These are phyloP conservation scores for Aspergillus versicolor DNA, from an alignment of 2,329 filamentous ascomycete species.

Conservation along the genomic window DNA sequence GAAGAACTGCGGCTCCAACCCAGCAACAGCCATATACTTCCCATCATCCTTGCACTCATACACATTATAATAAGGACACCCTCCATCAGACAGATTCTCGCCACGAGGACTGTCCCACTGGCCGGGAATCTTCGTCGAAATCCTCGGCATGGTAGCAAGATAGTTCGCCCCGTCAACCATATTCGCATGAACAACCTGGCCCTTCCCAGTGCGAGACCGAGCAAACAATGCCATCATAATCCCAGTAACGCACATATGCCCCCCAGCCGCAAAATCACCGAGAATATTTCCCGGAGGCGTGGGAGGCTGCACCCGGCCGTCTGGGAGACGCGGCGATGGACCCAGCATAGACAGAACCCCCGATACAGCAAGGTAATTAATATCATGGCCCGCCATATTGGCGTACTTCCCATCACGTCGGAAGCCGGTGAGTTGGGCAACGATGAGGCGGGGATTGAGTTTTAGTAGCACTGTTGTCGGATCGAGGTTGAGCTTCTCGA, in stretches of 20 bases:
- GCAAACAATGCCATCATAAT: conserved; percentile 72
- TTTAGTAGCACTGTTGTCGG: conserved; percentile 61
- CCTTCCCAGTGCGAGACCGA: conserved; percentile 60
- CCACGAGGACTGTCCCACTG: conserved; percentile 63
- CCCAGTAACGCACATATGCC: conserved; percentile 72
- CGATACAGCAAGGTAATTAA: conserved; percentile 85
- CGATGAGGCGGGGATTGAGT: conserved; percentile 71
- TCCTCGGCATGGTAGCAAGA: conserved; percentile 70
- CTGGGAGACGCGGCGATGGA: conserved; percentile 56
- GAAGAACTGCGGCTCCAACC: conserved; percentile 84
- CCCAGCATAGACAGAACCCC: conserved; percentile 74
- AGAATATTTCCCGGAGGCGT: conserved; percentile 71
- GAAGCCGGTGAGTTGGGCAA: conserved; percentile 82
- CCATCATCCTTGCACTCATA: conserved; percentile 68
- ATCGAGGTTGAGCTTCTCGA: conserved; percentile 74
- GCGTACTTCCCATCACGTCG: conserved; percentile 78
- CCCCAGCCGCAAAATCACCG: conserved; percentile 84
- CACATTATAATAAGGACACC: conserved; percentile 78
- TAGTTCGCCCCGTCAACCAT: conserved; percentile 86
- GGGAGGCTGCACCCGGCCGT: conserved; percentile 30
- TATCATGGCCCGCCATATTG: conserved; percentile 84
- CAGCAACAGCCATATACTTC: conserved; percentile 75
- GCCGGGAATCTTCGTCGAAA: conserved; percentile 56
- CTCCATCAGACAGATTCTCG: conserved; percentile 74
- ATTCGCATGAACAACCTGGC: conserved; percentile 86